Conservation (phyloP, 495 filamentous ascomycete species). For the Neurospora sp. region DNA sequence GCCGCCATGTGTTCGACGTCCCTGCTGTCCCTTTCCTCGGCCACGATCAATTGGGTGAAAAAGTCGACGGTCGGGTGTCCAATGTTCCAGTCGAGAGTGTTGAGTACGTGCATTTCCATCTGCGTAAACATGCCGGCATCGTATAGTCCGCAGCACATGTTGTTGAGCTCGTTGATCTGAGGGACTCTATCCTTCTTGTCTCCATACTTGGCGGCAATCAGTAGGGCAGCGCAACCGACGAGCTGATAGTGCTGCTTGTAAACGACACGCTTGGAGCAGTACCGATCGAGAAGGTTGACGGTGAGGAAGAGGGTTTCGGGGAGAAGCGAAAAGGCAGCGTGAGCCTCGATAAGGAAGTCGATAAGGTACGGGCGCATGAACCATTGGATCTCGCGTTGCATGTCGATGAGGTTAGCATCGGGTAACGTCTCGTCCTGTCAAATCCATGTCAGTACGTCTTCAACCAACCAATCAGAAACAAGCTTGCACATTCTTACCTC, state of each 20-base stretch:
- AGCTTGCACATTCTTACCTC: constrained; percentile 51
- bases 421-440: constrained; percentile 75
- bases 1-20: constrained; percentile 91
- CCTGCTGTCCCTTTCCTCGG: constrained; percentile 60
- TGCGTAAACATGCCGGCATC: constrained; percentile 99
- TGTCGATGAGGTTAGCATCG: constrained; percentile 94
- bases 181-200: constrained; percentile 97
- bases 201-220: constrained; percentile 97
- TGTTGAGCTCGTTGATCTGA: constrained; percentile 88
- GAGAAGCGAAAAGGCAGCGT: constrained; percentile 84
- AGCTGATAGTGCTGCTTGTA: constrained; percentile 99
- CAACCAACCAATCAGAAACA: not conserved
- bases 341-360: constrained; percentile 96
- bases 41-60: constrained; percentile 70
- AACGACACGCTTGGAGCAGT: constrained; percentile 96
- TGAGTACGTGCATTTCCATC: constrained; percentile 99
- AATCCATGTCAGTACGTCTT: not conserved
- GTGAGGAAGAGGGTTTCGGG: constrained; percentile 93
- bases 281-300: constrained; percentile 92
- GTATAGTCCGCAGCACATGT: constrained; percentile 97
- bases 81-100: constrained; percentile 93
- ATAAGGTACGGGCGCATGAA: constrained; percentile 98
- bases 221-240: constrained; percentile 88
- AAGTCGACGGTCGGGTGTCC: constrained; percentile 92
- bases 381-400: constrained; percentile 98